Evolutionary conservation across 352 stramenopile species (phyloP).

Genomic region (Phytophthora sp.): DNA sequence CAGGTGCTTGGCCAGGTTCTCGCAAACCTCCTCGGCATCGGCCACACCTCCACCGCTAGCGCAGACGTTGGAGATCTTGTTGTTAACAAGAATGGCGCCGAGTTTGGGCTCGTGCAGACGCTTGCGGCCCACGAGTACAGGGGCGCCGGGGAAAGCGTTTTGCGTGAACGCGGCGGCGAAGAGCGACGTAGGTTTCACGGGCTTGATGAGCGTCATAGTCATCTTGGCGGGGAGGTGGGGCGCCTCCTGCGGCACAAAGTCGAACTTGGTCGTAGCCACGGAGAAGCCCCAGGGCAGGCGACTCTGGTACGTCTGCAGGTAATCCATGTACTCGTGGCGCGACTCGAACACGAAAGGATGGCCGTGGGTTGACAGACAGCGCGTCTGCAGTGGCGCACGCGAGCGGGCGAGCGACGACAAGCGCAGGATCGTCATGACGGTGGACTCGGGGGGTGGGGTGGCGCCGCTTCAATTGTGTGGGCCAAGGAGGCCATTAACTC

Average conservation of each 20-base stretch:
- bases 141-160: conserved; percentile 91
- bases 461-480: conserved; percentile 20
- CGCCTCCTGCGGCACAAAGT: conserved; percentile 86
- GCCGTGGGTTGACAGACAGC: conserved; percentile 49
- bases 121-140: conserved; percentile 91
- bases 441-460: background rate
- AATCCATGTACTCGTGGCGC: conserved; percentile 83
- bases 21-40: conserved; percentile 94
- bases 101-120: conserved; percentile 90
- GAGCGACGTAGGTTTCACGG: conserved; percentile 78
- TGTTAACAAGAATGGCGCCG: conserved; percentile 97
- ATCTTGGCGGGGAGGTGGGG: conserved; percentile 82
- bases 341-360: conserved; percentile 84
- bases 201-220: conserved; percentile 90
- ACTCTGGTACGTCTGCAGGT: conserved; percentile 74
- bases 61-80: conserved; percentile 99
- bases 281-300: conserved; percentile 88
- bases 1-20: conserved; percentile 90
- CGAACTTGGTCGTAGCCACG: conserved; percentile 81
- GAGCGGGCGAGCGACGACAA: conserved; percentile 31
- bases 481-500: too few relatives aligned
- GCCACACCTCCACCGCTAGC: conserved; percentile 91
- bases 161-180: conserved; percentile 93
- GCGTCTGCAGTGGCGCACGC: conserved; percentile 27
- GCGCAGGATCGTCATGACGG: conserved; percentile 39